Base-by-base conservation (phyloP, 106 monocot genomes). In the Dendrobium officinale region DNA sequence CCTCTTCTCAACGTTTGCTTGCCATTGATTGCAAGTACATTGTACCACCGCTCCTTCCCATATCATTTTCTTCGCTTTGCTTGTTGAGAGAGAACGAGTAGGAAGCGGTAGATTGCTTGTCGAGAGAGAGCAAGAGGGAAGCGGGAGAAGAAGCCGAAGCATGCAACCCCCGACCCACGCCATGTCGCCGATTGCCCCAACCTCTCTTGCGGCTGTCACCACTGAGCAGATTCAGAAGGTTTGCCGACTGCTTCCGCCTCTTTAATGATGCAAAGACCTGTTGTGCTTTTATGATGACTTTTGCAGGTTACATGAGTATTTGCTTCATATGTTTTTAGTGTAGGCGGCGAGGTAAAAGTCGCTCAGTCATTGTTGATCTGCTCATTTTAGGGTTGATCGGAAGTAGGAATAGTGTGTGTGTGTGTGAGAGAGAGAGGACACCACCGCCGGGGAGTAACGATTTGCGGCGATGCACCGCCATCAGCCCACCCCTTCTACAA, bases 141-240 rank as follows among this genome's bases (percentile, higher is more conserved):
- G 64, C 18, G 64, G 6, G 9, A 37, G 77, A 82, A 11, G 51
- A 37, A 27, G 47, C 37, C 3, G 22, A 2, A 54, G 31, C 13
- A 64, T 67, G 77, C 77, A 83, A 29, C 68, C 11, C 5, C 78
- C 49, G 72, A 41, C 66, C 42, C 80, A 75, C 19, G 22, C 61
- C 20, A 61, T n/a, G 22, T 22, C 5, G 61, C 77, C 80, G 29
- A 56, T 83, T 70, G 55, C 72, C 44, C 11, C 81, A 8, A 67
- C 67, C 31, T 72, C 83, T 9, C 80, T 80, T 16, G 40, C 72
- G 44, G 31, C 15, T 80, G 82, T 83, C 83, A 83, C 76, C 67
- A 86, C 83, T 22, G 86, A 83, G 56, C 83, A 86, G 59, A 86
- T 86, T 73, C 86, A 86, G 68, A 86, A 83, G 83, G 86, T 86